Evolutionary conservation across 768 basidiomycete species (phyloP).

Genomic region (Leccinellum rugosiceps): DNA sequence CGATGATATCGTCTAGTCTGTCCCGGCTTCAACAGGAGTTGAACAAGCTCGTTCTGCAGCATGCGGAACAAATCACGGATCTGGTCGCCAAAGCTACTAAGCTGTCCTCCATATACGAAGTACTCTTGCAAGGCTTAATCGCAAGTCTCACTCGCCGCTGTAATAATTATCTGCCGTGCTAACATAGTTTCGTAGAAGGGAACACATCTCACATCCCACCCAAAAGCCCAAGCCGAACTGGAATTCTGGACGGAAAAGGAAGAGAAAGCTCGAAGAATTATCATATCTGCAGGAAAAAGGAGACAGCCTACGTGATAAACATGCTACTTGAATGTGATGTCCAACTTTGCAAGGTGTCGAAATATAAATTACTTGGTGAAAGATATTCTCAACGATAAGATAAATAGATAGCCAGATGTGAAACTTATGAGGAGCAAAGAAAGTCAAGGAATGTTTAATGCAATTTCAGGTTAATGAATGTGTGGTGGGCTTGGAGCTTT

Average conservation of each 20-base stretch:
- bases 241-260: constrained; percentile 85
- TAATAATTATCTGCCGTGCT: background rate
- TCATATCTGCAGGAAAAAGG: constrained; percentile 40
- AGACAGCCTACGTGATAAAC: constrained; percentile 22
- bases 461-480: constrained; percentile 14
- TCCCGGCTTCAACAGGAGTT: constrained; percentile 83
- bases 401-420: constrained; percentile 6
- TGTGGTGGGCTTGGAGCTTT: constrained; percentile 17
- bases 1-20: constrained; percentile 47
- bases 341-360: constrained; percentile 13
- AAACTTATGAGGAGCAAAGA: constrained; percentile 1
- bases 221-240: constrained; percentile 83
- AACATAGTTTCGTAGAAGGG: constrained; percentile 45
- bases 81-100: constrained; percentile 60
- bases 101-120: constrained; percentile 70
- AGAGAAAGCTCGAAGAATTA: constrained; percentile 68
- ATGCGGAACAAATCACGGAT: constrained; percentile 68
- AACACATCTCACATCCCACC: constrained; percentile 69
- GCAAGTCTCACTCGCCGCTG: constrained; percentile 44
- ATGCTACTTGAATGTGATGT: constrained; percentile 14
- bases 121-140: constrained; percentile 70
- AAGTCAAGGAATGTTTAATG: constrained; percentile 6
- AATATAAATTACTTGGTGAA: constrained; percentile 21
- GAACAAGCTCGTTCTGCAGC: constrained; percentile 66
- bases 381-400: constrained; percentile 9